phyloP scores from a whole-genome alignment of 2,329 filamentous ascomycete genomes.

The Aspergillus proliferans region DNA sequence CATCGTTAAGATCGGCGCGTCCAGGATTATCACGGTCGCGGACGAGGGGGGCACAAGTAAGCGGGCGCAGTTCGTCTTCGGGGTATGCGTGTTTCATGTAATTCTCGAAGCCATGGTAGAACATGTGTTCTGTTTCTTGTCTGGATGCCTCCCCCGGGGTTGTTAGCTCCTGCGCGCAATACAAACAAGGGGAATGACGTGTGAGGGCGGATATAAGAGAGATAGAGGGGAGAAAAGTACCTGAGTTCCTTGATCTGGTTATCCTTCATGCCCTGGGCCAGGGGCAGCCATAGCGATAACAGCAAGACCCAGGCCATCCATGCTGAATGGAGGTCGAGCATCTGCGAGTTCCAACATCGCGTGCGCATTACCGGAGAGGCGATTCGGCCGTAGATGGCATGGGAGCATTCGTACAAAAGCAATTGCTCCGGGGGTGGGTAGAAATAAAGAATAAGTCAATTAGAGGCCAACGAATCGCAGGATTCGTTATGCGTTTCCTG shows the following conservation, averaged over 20 bases:
- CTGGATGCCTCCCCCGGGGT: constrained; percentile 14
- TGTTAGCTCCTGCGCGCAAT: background rate
- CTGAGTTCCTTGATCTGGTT: constrained; percentile 31
- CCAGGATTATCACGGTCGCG: constrained; percentile 73
- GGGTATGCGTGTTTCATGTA: constrained; percentile 94
- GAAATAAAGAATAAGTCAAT: background rate
- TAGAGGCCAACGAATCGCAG: background rate
- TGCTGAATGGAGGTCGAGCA: constrained; percentile 28
- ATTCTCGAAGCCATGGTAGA: constrained; percentile 94
- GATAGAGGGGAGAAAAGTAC: constrained; percentile 13
- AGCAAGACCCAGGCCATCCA: constrained; percentile 29
- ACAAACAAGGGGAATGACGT: background rate
- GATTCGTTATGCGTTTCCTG: background rate
- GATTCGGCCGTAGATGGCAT: constrained; percentile 18
- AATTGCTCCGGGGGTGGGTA: background rate
- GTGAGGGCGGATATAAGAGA: background rate
- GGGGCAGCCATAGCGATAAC: constrained; percentile 29
- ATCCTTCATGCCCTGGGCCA: constrained; percentile 30
- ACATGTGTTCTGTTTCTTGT: constrained; percentile 60
- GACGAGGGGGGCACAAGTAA: constrained; percentile 77
- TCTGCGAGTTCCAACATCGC: constrained; percentile 34
- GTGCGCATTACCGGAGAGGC: constrained; percentile 34
- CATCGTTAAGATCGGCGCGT: constrained; percentile 86
- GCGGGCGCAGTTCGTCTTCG: constrained; percentile 85
- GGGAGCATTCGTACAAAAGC: constrained; percentile 7